These are phyloP conservation scores for Aspergillus felis DNA, from an alignment of 2,329 filamentous ascomycete species.

Conservation along the genomic window DNA sequence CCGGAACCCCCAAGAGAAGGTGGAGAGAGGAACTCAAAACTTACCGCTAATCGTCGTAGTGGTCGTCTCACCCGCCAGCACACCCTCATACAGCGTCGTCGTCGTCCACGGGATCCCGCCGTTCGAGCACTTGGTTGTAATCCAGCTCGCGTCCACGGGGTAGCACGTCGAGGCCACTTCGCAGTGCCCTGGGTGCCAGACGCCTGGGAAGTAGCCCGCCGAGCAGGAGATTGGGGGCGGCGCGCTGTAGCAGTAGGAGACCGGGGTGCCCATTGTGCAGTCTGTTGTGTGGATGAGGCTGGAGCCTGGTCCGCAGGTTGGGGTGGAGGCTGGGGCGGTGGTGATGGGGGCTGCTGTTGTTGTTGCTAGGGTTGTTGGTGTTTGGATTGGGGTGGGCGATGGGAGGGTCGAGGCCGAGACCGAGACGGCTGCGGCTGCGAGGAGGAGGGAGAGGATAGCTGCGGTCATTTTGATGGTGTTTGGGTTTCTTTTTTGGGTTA, in stretches of 20 bases:
- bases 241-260: constrained; percentile 20
- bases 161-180: constrained; percentile 20
- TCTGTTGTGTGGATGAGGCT: constrained; percentile 16
- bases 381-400: neutral
- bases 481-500: neutral
- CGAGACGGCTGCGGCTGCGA: neutral
- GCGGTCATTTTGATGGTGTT: neutral
- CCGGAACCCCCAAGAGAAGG: neutral
- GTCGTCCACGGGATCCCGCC: constrained; percentile 19
- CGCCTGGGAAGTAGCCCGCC: constrained; percentile 18
- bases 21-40: neutral
- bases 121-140: constrained; percentile 23
- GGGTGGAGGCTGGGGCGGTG: neutral
- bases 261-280: constrained; percentile 22
- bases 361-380: neutral
- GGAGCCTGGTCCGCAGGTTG: neutral
- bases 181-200: constrained; percentile 25
- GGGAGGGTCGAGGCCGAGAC: neutral
- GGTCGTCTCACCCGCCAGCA: constrained; percentile 11
- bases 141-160: constrained; percentile 18
- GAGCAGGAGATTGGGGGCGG: constrained; percentile 16
- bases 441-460: neutral
- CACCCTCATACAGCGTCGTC: constrained; percentile 17
- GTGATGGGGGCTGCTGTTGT: neutral
- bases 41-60: constrained; percentile 14